These are phyloP conservation scores for Avicennia marina DNA, from an alignment of 257 asterid genomes.

Conservation along the genomic window DNA sequence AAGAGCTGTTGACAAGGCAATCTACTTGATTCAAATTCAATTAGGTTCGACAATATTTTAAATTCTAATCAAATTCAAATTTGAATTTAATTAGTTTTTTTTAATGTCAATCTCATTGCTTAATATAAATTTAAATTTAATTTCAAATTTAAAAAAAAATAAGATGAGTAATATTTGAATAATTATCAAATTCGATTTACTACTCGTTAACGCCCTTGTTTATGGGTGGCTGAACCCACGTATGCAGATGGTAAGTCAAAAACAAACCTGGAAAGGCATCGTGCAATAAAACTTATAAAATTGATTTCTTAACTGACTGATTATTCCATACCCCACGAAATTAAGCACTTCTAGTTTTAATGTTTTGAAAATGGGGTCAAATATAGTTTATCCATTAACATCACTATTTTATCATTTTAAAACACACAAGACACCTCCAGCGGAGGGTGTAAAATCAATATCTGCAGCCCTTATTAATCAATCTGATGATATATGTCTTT, in stretches of 20 bases:
- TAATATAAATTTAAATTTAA: too few species aligned
- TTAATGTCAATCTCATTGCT: too few species aligned
- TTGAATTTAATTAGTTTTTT: too few species aligned
- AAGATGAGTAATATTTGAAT: too few species aligned
- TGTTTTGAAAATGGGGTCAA: background rate
- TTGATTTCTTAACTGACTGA: conserved; percentile 74
- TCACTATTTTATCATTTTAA: conserved; percentile 36
- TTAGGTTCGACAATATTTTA: too few species aligned
- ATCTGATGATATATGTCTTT: conserved; percentile 17
- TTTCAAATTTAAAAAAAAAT: too few species aligned
- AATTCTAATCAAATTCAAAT: too few species aligned
- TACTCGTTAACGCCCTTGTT: too few species aligned
- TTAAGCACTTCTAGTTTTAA: conserved; percentile 26
- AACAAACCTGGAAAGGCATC: conserved; percentile 35
- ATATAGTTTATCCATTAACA: conserved; percentile 48
- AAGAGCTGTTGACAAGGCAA: too few species aligned
- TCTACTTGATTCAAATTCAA: too few species aligned
- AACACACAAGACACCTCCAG: conserved; percentile 54
- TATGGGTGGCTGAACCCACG: too few species aligned
- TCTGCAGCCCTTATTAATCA: conserved; percentile 27
- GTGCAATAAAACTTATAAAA: conserved; percentile 28
- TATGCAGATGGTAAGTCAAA: conserved; percentile 63
- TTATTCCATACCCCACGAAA: conserved; percentile 67
- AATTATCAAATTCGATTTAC: too few species aligned
- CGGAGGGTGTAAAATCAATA: conserved; percentile 73